These are phyloP conservation scores for Abortiporus biennis DNA, from an alignment of 1,284 basidiomycete species.

Conservation along the genomic window DNA sequence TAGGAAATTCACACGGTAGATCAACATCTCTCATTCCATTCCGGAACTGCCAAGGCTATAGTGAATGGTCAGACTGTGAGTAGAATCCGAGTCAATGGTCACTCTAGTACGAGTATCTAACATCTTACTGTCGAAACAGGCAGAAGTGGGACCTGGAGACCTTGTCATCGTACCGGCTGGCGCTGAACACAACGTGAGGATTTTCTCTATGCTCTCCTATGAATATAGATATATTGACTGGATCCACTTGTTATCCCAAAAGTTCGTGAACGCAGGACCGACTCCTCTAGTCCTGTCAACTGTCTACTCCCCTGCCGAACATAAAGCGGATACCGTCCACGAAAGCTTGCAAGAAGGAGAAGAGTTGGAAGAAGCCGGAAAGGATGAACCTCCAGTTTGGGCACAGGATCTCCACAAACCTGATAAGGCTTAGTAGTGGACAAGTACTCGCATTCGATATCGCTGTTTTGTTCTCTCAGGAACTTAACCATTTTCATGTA, in stretches of 20 bases:
- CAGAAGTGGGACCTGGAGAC: conserved; percentile 20
- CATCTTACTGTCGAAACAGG: conserved; percentile 5
- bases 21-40: conserved; percentile 26
- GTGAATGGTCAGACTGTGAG: conserved; percentile 21
- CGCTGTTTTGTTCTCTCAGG: too few relatives aligned
- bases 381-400: conserved; percentile 26
- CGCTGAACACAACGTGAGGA: conserved; percentile 24
- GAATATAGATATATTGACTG: background rate
- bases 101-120: background rate
- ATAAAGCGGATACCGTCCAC: conserved; percentile 26
- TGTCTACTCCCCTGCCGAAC: conserved; percentile 27
- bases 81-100: background rate
- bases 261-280: conserved; percentile 25
- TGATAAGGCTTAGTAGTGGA: background rate
- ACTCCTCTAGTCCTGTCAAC: conserved; percentile 25
- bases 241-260: too few relatives aligned
- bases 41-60: conserved; percentile 22
- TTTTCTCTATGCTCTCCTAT: background rate
- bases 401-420: conserved; percentile 17
- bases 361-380: conserved; percentile 24
- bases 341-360: conserved; percentile 22
- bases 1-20: conserved; percentile 26
- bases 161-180: conserved; percentile 26
- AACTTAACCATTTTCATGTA: too few relatives aligned
- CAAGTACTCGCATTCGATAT: too few relatives aligned